Evolutionary conservation across 2,329 filamentous ascomycete genomes (phyloP).

Genomic region (Fonsecaea monophora): DNA sequence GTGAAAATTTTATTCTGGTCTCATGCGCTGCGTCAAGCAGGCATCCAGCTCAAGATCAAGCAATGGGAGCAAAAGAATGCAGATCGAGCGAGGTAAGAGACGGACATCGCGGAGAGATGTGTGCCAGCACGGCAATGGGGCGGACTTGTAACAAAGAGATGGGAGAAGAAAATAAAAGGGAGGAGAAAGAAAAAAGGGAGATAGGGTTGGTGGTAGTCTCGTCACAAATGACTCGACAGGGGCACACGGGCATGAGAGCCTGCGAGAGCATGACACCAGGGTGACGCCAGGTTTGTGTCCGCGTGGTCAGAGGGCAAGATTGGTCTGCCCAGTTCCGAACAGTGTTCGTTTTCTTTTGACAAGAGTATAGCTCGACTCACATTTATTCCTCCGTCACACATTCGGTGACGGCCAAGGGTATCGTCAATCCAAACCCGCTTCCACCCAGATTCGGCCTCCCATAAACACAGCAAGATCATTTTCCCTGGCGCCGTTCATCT

Average conservation of each 20-base stretch:
- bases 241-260: not conserved
- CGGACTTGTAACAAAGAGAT: not conserved
- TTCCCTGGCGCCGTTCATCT: conserved; percentile 1
- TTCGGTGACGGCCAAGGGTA: not conserved
- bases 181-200: not conserved
- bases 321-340: not conserved
- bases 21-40: conserved; percentile 47
- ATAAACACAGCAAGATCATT: not conserved
- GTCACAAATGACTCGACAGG: conserved; percentile 5
- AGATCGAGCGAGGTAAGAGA: conserved; percentile 62
- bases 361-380: not conserved
- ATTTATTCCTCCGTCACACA: not conserved
- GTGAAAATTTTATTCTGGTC: conserved; percentile 51
- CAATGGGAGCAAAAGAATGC: conserved; percentile 37
- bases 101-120: conserved; percentile 28
- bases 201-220: not conserved
- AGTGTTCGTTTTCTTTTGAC: not conserved
- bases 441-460: not conserved
- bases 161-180: not conserved
- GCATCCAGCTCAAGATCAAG: conserved; percentile 52
- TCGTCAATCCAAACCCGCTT: conserved; percentile 5
- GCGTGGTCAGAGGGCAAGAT: not conserved
- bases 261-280: not conserved
- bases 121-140: not conserved
- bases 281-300: not conserved